Percentiles rank a stretch among this genome's conserved stretches.
Evolutionary conservation across 441 rosid species (phyloP).

Genomic region (Arabidopsis hybrid): DNA sequence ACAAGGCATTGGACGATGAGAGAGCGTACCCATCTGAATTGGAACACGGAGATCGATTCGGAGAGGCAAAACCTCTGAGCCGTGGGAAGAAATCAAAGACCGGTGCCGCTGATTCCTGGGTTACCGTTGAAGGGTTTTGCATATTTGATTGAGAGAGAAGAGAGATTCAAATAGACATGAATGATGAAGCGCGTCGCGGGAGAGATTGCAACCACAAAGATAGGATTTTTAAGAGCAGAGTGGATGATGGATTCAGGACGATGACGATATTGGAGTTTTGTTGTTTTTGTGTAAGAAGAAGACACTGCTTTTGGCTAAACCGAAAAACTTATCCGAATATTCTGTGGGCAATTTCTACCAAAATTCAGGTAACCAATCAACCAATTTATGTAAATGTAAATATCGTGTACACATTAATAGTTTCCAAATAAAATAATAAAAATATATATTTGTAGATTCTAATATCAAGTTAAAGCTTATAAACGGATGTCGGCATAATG

Average conservation of each 20-base stretch:
- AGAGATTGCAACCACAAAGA: conserved; percentile 30
- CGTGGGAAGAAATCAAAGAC: conserved; percentile 58
- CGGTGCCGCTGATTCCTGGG: conserved; percentile 60
- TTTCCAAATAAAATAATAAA: background rate
- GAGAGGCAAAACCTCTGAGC: conserved; percentile 55
- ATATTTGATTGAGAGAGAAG: conserved; percentile 44
- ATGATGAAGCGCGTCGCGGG: conserved; percentile 5
- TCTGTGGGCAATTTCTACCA: background rate
- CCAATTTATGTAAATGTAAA: conserved; percentile 25
- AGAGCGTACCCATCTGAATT: conserved; percentile 38
- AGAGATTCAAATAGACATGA: conserved; percentile 29
- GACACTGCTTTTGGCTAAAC: no score
- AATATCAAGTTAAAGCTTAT: background rate
- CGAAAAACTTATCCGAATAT: no score
- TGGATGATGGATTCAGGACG: conserved; percentile 10
- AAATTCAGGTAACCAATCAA: background rate
- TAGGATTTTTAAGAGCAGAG: conserved; percentile 23
- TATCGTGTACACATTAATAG: conserved; percentile 8
- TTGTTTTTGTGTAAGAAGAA: conserved; percentile 4
- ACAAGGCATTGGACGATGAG: conserved; percentile 60
- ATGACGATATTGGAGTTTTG: conserved; percentile 13
- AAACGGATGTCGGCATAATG: conserved; percentile 24
- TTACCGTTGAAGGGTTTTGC: conserved; percentile 65
- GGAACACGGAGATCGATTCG: conserved; percentile 42
- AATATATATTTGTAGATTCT: background rate